Conservation (phyloP, 169 alveolate species). For the Cryptosporidium felis region DNA sequence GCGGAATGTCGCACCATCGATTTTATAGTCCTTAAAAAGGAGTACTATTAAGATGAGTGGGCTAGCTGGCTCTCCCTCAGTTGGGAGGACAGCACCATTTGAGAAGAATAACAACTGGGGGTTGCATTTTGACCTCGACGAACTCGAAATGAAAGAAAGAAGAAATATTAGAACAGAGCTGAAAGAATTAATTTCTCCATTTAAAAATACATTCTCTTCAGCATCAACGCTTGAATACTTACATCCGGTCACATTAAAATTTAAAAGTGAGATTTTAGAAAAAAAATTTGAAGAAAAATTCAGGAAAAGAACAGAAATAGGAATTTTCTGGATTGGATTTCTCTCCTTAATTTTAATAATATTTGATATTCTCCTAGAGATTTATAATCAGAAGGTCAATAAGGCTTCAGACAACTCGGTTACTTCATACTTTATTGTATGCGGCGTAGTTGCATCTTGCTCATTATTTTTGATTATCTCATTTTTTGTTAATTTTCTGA, state of each 20-base stretch:
- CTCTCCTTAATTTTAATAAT: slow-evolving; percentile 22
- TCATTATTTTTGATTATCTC: slow-evolving; percentile 25
- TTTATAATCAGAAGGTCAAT: slow-evolving; percentile 2
- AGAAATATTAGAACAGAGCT: slow-evolving; percentile 5
- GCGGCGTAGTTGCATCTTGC: slow-evolving; percentile 61
- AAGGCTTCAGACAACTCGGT: slow-evolving; percentile 34
- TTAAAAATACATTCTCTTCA: slow-evolving; percentile 33
- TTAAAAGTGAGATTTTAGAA: slow-evolving; percentile 55
- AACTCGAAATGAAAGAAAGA: slow-evolving; percentile 8
- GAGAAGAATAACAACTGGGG: slow-evolving; percentile 26
- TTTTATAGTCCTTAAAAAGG: slow-evolving; percentile 34
- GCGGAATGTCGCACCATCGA: slow-evolving; percentile 72
- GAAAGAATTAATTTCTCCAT: slow-evolving; percentile 48
- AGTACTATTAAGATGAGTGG: slow-evolving; percentile 51
- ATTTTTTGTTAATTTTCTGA: slow-evolving; percentile 40
- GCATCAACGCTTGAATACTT: slow-evolving; percentile 48
- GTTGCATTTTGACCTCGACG: slow-evolving; percentile 12
- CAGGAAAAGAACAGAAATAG: slow-evolving; percentile 54
- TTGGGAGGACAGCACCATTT: slow-evolving; percentile 51
- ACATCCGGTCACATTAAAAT: slow-evolving; percentile 53
- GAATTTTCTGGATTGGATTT: slow-evolving; percentile 63
- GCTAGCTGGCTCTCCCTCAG: slow-evolving; percentile 45
- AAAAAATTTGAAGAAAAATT: slow-evolving; percentile 26
- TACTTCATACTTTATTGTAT: slow-evolving; percentile 25
- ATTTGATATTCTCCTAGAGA: slow-evolving; percentile 25